Evolutionary conservation across 2,329 filamentous ascomycete genomes (phyloP), one percentile per base, ranked within the genome.

Genomic region (Sarocladium strictum): DNA sequence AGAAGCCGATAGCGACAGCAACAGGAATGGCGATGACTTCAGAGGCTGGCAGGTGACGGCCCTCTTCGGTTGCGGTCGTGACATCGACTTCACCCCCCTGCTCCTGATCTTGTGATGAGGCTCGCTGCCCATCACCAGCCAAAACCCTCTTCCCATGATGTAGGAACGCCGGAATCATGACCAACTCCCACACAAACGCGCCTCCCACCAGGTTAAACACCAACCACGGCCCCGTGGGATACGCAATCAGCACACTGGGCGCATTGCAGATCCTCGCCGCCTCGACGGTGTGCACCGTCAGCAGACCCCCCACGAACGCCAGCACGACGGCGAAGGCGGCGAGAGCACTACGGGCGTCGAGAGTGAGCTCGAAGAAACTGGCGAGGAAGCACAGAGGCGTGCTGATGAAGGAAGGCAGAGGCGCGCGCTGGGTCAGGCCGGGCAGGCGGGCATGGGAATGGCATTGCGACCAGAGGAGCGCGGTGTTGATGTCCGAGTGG

Each of bases 1-100:
- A 67, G 58, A 71, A 80, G 32, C 78, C 78, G 10, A 77, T 47
- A 0, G 72, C 69, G 0, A 81, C 73, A 23, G 73, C 75, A 24
- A 73, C 59, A 7, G 79, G 77, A 19, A 81, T 79, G 24, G 83
- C 82, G 55, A 83, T 73, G 56, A 79, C 77, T 64, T 87, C 84
- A 2, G 79, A 69, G 21, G 65, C 66, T 6, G 69, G 67, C 12
- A 80, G 64, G 56, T 74, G 70, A 9, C 75, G 69, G 11, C 62
- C 56, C 5, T 63, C 57, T 19, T 57, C 50, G 19, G 47, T 58
- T 1, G 59, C 58, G 29, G 62, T 56, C 0, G n/a, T n/a, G n/a
- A n/a, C n/a, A n/a, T 57, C 59, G 7, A 53, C 58, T 11, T 63
- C 60, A 14, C 53, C 59, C 17, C 52, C 55, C 15, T 17, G 37